Evolutionary conservation across 2,329 filamentous ascomycete genomes (phyloP), one percentile per base, ranked within the genome.

Genomic region (Metarhizium robertsii): DNA sequence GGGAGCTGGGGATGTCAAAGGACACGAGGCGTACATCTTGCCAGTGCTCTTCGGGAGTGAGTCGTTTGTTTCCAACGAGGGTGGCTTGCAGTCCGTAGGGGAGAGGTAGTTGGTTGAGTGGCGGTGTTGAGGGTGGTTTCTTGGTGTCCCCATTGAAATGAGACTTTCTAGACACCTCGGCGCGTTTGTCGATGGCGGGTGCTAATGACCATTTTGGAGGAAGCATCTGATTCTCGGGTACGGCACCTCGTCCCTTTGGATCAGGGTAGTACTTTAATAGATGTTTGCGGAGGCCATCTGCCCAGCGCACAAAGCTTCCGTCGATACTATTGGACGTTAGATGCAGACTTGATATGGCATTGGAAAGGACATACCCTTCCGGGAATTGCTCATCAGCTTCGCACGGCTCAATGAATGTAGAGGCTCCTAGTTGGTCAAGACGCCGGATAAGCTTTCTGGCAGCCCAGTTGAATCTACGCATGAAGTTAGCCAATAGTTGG

Each of bases 351-450:
- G 13, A 4, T 18, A 14, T 18, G 32, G 6, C 11, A 7, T 30
- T 36, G 2, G 2, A 29, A 32, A 11, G 11, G n/a, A 74, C 80
- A 62, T 74, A 94, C 85, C 92, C 92, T 71, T 97, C 92, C 30
- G 90, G 84, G 74, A 96, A 91, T 67, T 95, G 90, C 63, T 96
- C 92, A 66, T 99, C 94, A 25, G 87, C 91, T 71, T 99, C 94
- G 13, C 90, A 94, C 42, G 85, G 78, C 45, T 86, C 83, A 64
- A 88, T 87, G 59, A 94, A 82, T 50, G 90, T 81, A 46, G 78
- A 78, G 2, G 90, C 94, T 1, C 92, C 92, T 0, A 99, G 80
- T 67, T 96, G 91, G 42, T 86, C 70, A 38, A 99, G 75, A 16
- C 94, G 84, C 63, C 91, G 92, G 64, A 91, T 84, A 49, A 99